Base-by-base conservation (phyloP, 257 asterid genomes). In the Sherardia arvensis region DNA sequence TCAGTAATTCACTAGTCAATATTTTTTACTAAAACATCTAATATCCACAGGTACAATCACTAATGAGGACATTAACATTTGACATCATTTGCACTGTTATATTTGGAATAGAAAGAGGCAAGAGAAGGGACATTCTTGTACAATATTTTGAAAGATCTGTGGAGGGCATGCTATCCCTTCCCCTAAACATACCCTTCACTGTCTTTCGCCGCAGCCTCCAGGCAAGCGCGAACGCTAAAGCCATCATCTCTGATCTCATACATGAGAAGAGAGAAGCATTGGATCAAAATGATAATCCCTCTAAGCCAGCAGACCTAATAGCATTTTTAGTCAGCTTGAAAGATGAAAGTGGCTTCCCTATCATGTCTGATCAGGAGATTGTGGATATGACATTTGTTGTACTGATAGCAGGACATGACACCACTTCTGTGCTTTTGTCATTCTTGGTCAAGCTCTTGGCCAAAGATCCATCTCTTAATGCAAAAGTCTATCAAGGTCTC, bases 381-480 rank as follows among this genome's bases (percentile, higher is more conserved):
- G 26, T 67, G 4, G 65, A 58, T 36, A 67, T 29, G 3, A 26
- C 57, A 7, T 67, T 76, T 27, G 26, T 61, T 8, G 32, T 61
- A 2, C 68, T 76, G 80, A 26, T 68, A 28, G 77, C 64, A 14
- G 77, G 71, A 28, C 62, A 76, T n/a, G 80, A 76, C 45, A 71
- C 77, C 0, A 68, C 74, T 59, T 67, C 80, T 0, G 23, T 65
- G 43, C 74, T 76, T 3, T 70, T 76, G 20, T 71, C 77, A 25
- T 76, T 76, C 72, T 58, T 71, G 64, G 62, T 76, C 64, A 76
- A 67, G 54, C 72, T 76, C 51, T 38, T 76, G 23, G 80, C 72
- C 4, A 74, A 63, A 36, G 62, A 68, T 53, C 56, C 69, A 45
- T 53, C 66, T 23, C 45, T 65, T 48, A 54, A 64, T 65, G 59